Percentiles rank a stretch among this genome's conserved stretches.
Conservation (phyloP, 2,329 filamentous ascomycete species). For the Rhynchosporium agropyri region DNA sequence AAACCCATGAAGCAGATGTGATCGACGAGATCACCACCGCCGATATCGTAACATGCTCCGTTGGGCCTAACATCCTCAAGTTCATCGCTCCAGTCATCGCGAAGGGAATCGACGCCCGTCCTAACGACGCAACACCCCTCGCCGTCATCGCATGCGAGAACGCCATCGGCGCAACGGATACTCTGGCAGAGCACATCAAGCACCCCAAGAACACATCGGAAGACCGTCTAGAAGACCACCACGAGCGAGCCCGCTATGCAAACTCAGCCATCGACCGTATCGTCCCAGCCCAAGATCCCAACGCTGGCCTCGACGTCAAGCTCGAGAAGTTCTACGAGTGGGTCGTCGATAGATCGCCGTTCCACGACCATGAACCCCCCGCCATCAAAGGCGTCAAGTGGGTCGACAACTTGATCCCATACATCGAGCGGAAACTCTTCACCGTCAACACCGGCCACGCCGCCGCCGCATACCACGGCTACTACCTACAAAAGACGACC, state of each 20-base stretch:
- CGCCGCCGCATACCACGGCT: constrained; percentile 92
- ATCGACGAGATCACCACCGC: constrained; percentile 84
- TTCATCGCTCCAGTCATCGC: constrained; percentile 96
- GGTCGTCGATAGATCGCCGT: constrained; percentile 90
- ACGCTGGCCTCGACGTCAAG: constrained; percentile 84
- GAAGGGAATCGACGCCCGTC: constrained; percentile 83
- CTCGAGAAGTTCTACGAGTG: constrained; percentile 99
- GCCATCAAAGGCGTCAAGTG: constrained; percentile 87
- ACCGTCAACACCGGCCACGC: constrained; percentile 99
- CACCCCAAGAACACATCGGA: constrained; percentile 70
- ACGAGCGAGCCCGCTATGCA: constrained; percentile 81
- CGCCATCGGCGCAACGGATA: constrained; percentile 91
- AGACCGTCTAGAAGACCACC: constrained; percentile 67
- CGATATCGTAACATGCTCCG: constrained; percentile 93
- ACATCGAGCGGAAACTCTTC: constrained; percentile 99
- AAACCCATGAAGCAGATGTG: constrained; percentile 77
- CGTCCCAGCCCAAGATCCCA: constrained; percentile 82
- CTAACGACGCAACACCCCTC: constrained; percentile 65
- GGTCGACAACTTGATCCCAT: constrained; percentile 88
- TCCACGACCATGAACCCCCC: constrained; percentile 70
- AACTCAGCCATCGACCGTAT: constrained; percentile 99
- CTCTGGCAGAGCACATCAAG: constrained; percentile 80
- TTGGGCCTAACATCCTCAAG: constrained; percentile 93
- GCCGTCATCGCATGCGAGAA: constrained; percentile 98
- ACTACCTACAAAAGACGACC: constrained; percentile 81